A percentile compares a stretch with the other conserved stretches of the same genome.
Conservation (phyloP, 257 asterid genomes). For the Primulina huaijiensis region DNA sequence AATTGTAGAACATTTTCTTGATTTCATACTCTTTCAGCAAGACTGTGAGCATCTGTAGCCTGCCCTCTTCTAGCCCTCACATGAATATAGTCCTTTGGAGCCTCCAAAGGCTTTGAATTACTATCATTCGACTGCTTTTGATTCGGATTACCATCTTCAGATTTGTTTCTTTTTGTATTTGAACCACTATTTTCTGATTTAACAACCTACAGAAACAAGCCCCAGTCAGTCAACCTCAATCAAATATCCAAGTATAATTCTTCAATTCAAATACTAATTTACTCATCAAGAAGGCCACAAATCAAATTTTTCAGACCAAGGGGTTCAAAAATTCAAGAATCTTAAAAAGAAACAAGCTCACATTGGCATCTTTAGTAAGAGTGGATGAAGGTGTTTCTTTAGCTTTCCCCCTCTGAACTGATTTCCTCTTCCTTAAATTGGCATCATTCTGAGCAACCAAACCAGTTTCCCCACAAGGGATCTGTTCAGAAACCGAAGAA, state of each 20-base stretch:
- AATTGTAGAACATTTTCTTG: neutral
- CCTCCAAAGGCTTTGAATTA: constrained; percentile 39
- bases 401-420: constrained; percentile 54
- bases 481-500: constrained; percentile 70
- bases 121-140: constrained; percentile 31
- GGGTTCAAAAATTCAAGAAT: neutral
- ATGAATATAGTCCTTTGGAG: constrained; percentile 85
- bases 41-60: constrained; percentile 94
- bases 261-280: neutral
- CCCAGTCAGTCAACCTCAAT: neutral
- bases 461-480: constrained; percentile 38
- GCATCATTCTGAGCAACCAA: constrained; percentile 29
- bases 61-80: constrained; percentile 96
- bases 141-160: constrained; percentile 23
- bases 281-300: neutral
- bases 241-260: neutral
- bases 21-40: constrained; percentile 78
- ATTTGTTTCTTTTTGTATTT: constrained; percentile 56
- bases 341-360: constrained; percentile 18
- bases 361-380: constrained; percentile 42
- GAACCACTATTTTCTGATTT: constrained; percentile 52
- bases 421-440: constrained; percentile 67
- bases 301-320: neutral
- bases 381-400: constrained; percentile 38
- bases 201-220: constrained; percentile 37